Evolutionary conservation across 2,329 filamentous ascomycete species (phyloP), one percentile per base, ranked within the genome.

Genomic region (Epichloe gansuensis): DNA sequence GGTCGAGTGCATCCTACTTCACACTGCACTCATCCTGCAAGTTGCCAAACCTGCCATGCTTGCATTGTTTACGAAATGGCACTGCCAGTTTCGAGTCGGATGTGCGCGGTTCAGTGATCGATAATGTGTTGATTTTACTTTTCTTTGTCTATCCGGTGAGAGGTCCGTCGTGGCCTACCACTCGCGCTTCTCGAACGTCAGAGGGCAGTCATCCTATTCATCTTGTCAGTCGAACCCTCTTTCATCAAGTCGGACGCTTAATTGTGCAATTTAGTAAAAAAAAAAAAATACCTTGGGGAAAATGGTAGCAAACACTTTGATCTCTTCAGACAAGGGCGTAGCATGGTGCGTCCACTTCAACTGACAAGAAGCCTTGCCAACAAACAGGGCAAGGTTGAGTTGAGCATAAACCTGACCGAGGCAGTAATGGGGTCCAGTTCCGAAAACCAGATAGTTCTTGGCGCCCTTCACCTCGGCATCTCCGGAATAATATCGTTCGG

Each of bases 381-480:
- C 78, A 77, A 95, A 86, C 46, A 88, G 80, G 64, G 87, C 91
- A 61, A 98, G 73, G 70, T 95, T 95, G 55, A 89, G 75, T 67
- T 88, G 84, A 8, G 89, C 93, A 64, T 96, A 98, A 44, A 84
- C 84, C 73, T 97, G 91, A 50, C 91, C 93, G 38, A 97, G 77
- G 68, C 93, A 98, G 75, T 97, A 95, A 72, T 97, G 93, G 61
- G 93, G 88, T 7, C 93, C 93, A 17, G 87, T 90, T 62, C 93
- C 93, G 61, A 98, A 97, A 17, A 97, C 90, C 49, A 98, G 78
- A 76, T 84, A 97, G 75, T 97, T 98, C 84, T 96, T 97, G 65
- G 84, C 74, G 39, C 82, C 81, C 72, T 83, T 85, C 68, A 85
- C 81, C 69, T 95, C 90, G 12, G 91, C 93, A 61, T 90, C 86